Base-by-base conservation (phyloP, 163 green algal species). In the Chlorella variabilis region DNA sequence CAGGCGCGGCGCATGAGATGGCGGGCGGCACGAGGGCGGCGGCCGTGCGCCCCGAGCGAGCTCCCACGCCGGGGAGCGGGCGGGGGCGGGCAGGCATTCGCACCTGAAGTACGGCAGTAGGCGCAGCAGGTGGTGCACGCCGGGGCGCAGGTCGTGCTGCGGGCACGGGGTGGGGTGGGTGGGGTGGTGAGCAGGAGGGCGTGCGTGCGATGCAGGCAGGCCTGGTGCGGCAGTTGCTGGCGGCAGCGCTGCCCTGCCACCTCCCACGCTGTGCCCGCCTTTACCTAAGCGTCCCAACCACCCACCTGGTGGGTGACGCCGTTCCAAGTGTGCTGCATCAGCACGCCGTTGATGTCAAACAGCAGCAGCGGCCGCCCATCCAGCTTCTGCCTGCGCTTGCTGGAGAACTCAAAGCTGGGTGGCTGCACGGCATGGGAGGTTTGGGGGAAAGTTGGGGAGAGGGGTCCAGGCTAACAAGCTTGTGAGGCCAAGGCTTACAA, bases 301-400 rank as follows among this genome's bases (percentile, higher is more conserved):
- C 42, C 2, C 42, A 75, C 68, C 41, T 67, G 61, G 54, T 77
- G 42, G 45, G 27, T 34, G 3, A 41, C 33, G 20, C 80, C 80
- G 31, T 78, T 63, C 54, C 62, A 84, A 18, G 23, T 29, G 68
- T 87, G 83, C 56, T 85, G 78, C 51, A 90, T 63, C 11, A 90
- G 86, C 78, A 90, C 86, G 3, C 86, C 86, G 41, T 90, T 90
- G 48, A 90, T 59, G 83, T 90, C 86, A 77, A 90, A 90, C 27
- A 90, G 79, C 34, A 90, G 59, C 41, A 87, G 49, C 27, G 63
- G 61, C 1, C 82, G 77, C 23, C 41, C 36, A 23, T 81, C 75
- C 78, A 77, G 68, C 36, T 33, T 17, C 71, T 85, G 81, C 71
- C 21, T 45, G 27, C 81, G 39, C 68, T 83, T 83, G 31, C 34